A percentile compares a stretch with the other conserved stretches of the same genome.
phyloP scores from a whole-genome alignment of 305 asterid species.

The Fraxinus dipetala region DNA sequence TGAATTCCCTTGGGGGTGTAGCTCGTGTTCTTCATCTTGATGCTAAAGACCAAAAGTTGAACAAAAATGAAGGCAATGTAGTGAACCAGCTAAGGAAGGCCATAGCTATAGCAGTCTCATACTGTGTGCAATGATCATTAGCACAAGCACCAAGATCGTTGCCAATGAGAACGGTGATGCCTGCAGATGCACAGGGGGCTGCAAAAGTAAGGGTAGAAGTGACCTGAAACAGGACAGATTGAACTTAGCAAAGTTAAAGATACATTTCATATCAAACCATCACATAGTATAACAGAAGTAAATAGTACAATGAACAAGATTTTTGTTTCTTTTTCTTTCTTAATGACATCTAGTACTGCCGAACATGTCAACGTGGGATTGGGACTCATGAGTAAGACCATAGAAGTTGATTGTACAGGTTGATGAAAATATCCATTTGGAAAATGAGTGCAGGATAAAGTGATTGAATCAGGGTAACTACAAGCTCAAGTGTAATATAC shows the following conservation, averaged over 20 bases:
- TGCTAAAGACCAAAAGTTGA: constrained; percentile 50
- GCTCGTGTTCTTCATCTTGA: constrained; percentile 26
- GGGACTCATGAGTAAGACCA: neutral
- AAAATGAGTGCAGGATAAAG: neutral
- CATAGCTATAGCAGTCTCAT: constrained; percentile 51
- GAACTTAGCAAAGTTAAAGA: neutral
- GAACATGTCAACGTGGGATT: neutral
- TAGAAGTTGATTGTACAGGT: no score
- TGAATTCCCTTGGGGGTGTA: neutral
- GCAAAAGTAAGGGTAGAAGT: constrained; percentile 47
- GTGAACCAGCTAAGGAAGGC: constrained; percentile 55
- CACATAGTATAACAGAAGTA: neutral
- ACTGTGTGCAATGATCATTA: constrained; percentile 46
- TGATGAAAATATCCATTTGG: neutral
- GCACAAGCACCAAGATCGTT: constrained; percentile 44
- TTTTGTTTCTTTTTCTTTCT: neutral
- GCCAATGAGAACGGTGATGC: constrained; percentile 51
- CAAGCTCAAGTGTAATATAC: neutral
- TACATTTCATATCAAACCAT: neutral
- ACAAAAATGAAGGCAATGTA: constrained; percentile 44
- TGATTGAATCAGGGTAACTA: neutral
- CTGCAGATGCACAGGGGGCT: constrained; percentile 27
- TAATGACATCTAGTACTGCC: neutral
- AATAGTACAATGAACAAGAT: neutral
- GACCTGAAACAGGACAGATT: constrained; percentile 29